Evolutionary conservation across 768 basidiomycete species (phyloP).

Genomic region (Suillus subluteus): DNA sequence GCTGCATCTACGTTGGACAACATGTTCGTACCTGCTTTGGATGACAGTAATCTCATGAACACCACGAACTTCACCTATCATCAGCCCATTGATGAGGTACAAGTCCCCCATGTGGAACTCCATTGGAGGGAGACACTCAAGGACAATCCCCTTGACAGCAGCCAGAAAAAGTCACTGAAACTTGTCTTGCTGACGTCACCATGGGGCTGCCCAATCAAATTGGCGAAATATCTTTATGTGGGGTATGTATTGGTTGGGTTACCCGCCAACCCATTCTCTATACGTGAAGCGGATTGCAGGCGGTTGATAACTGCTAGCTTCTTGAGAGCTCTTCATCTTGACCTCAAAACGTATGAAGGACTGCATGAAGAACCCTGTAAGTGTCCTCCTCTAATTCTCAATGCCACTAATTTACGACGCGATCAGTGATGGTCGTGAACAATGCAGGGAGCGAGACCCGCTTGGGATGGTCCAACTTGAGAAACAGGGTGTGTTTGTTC

Average conservation of each 20-base stretch:
- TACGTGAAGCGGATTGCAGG: neutral
- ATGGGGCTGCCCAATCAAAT: neutral
- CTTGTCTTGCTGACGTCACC: neutral
- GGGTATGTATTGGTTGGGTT: neutral
- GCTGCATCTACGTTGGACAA: neutral
- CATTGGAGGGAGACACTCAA: no score
- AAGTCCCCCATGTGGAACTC: neutral
- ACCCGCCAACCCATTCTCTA: neutral
- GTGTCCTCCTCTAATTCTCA: neutral
- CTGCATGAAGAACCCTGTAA: neutral
- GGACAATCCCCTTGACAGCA: neutral
- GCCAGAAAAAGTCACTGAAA: neutral
- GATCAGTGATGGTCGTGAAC: neutral
- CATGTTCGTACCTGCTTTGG: neutral
- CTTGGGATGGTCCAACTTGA: neutral
- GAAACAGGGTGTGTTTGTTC: neutral
- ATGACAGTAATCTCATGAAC: neutral
- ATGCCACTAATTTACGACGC: neutral
- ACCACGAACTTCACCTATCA: no score
- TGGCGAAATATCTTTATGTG: neutral
- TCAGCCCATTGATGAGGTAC: neutral
- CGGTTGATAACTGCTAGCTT: neutral
- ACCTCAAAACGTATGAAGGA: neutral
- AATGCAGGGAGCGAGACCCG: neutral
- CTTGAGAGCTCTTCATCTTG: neutral